Evolutionary conservation across 2,329 filamentous ascomycete genomes (phyloP), one percentile per base, ranked within the genome.

Genomic region (Blastomyces emzantsi): DNA sequence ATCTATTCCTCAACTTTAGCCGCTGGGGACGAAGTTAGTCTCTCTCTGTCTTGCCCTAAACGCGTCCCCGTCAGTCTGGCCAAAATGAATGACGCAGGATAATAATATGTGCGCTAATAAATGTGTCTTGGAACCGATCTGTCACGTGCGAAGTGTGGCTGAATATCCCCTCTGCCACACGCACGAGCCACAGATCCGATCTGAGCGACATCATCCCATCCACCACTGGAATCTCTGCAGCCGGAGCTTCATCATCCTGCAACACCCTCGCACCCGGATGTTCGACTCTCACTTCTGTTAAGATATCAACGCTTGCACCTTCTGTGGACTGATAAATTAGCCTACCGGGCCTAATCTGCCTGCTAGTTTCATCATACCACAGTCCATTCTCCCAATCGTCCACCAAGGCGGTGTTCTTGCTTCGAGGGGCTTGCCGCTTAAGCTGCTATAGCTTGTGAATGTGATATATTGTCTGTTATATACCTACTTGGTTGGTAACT

Each of bases 181-280:
- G 17, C 45, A 47, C n/a, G n/a, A 25, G 39, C 57, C 57, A 47
- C 57, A 59, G 22, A 25, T n/a, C 25, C 30, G 19, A 47, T 47
- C 47, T 33, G 41, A 47, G 45, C 57, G 57, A 59, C 57, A 59
- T 59, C 57, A 59, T 60, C 41, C 2, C 9, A 36, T 33, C 30
- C 5, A 4, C 28, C 2, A 33, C 30, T 33, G 30, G 30, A 33
- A 33, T 33, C 30, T 33, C 30, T 5, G 30, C 30, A 33, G 33
- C 2, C 33, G 33, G 33, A 36, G 33, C 33, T 36, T 36, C 33
- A 33, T 59, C 39, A 30, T 45, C 4, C 56, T 19, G 9, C 39
- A 43, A 45, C 56, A 30, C 11, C 22, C 8, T 11, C 36, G 3
- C 19, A 47, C 22, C 41, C 22, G 25, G 22, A 25, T 30, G 57